Evolutionary conservation across 352 stramenopile species (phyloP).

Genomic region (Phytopythium montanum): DNA sequence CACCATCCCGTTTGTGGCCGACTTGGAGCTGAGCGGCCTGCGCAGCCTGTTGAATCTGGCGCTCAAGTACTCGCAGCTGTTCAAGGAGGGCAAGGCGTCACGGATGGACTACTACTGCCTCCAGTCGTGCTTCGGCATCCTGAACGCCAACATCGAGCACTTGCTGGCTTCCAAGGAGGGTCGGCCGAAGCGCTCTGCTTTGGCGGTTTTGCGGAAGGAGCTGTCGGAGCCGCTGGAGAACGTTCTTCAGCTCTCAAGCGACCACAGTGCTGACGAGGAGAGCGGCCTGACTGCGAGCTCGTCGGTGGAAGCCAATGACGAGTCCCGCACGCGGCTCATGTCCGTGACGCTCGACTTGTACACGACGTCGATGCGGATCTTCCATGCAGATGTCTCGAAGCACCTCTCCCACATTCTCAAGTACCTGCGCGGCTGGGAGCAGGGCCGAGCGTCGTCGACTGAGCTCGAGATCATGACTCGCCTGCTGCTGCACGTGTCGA

Average conservation of each 20-base stretch:
- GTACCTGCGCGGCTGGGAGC: conserved; percentile 36
- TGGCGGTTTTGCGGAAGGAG: conserved; percentile 18
- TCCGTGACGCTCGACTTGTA: conserved; percentile 46
- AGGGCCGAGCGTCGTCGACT: conserved; percentile 20
- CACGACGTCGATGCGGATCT: conserved; percentile 45
- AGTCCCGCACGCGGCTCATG: conserved; percentile 15
- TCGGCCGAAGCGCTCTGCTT: conserved; percentile 9
- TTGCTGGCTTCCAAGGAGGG: conserved; percentile 18
- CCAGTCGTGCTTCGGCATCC: conserved; percentile 37
- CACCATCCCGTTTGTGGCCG: conserved; percentile 39
- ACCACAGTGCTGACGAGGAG: background rate
- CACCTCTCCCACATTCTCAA: conserved; percentile 38
- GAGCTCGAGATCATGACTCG: conserved; percentile 46
- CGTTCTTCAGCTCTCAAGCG: conserved; percentile 27
- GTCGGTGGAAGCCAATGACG: conserved; percentile 13
- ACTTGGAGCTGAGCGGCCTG: conserved; percentile 32
- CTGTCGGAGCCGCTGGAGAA: conserved; percentile 29
- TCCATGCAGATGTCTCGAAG: conserved; percentile 41
- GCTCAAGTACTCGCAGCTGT: conserved; percentile 24
- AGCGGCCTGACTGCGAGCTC: background rate
- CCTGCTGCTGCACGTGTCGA: conserved; percentile 34
- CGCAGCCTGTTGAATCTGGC: conserved; percentile 26
- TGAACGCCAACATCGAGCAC: conserved; percentile 35
- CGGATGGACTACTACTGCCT: conserved; percentile 26
- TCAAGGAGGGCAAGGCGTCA: conserved; percentile 18